A percentile compares a stretch with the other conserved stretches of the same genome.
These are phyloP conservation scores for Trichophyton benhamiae DNA, from an alignment of 2,329 filamentous ascomycete species.

Conservation along the genomic window DNA sequence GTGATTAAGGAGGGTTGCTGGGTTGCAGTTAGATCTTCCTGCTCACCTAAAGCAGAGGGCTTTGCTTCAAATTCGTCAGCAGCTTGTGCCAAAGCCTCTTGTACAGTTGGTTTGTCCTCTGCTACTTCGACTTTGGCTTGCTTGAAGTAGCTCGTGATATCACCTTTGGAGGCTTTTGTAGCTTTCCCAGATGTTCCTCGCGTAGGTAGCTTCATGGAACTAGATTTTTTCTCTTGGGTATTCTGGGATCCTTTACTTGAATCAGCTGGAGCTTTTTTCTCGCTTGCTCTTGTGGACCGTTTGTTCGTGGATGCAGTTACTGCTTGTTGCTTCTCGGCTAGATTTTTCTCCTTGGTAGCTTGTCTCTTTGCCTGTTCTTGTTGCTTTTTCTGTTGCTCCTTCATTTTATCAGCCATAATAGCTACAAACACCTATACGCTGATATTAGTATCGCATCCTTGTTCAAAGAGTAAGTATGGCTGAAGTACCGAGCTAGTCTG, in stretches of 20 bases:
- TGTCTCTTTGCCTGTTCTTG: constrained; percentile 32
- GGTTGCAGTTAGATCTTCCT: constrained; percentile 60
- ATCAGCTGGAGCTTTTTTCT: constrained; percentile 15
- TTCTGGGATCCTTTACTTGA: constrained; percentile 12
- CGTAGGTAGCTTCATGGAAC: constrained; percentile 16
- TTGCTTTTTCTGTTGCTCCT: constrained; percentile 31
- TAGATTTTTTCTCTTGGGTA: constrained; percentile 4
- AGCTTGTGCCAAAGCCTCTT: constrained; percentile 47
- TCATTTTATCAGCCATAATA: constrained; percentile 40
- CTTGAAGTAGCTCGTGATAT: constrained; percentile 49
- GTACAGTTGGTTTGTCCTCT: constrained; percentile 41
- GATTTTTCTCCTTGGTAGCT: constrained; percentile 23
- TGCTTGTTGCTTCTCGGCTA: constrained; percentile 16
- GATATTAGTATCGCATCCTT: neutral
- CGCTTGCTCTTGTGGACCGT: constrained; percentile 24
- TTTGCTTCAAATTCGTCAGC: constrained; percentile 47
- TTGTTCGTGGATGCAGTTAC: constrained; percentile 14
- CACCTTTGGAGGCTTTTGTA: constrained; percentile 21
- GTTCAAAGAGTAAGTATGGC: neutral
- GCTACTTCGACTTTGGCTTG: constrained; percentile 46
- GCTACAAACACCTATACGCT: constrained; percentile 33
- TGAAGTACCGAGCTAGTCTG: constrained; percentile 33
- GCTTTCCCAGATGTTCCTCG: constrained; percentile 20
- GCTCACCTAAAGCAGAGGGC: constrained; percentile 49
- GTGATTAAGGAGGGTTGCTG: constrained; percentile 74